A percentile compares a stretch with the other conserved stretches of the same genome.
Evolutionary conservation across 139 green algal genomes (phyloP).

Genomic region (Tetraselmis chui): DNA sequence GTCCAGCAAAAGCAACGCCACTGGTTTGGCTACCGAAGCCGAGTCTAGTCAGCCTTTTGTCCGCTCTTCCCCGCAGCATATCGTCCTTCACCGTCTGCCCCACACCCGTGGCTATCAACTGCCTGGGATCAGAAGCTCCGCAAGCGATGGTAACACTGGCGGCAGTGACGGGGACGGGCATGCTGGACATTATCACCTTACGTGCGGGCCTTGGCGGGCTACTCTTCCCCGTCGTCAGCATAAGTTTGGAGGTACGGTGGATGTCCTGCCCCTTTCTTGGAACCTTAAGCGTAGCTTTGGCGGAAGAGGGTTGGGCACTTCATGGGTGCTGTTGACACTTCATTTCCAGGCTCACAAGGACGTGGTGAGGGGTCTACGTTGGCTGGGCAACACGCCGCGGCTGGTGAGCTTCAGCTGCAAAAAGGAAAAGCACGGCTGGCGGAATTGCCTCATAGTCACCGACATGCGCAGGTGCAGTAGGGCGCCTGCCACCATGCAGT

Average conservation of each 20-base stretch:
- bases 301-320: too few relatives aligned
- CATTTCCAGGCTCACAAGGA: conserved; percentile 21
- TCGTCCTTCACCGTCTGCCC: conserved; percentile 40
- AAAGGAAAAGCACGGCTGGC: conserved; percentile 26
- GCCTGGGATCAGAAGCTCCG: not conserved
- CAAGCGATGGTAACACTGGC: conserved; percentile 36
- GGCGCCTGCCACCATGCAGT: not conserved
- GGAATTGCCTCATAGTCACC: conserved; percentile 57
- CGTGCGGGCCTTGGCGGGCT: not conserved
- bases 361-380: conserved; percentile 47
- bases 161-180: conserved; percentile 41
- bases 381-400: conserved; percentile 57
- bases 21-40: conserved; percentile 7
- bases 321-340: too few relatives aligned
- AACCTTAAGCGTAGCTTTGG: not conserved
- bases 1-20: too few relatives aligned
- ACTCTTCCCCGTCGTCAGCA: conserved; percentile 32
- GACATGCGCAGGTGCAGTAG: conserved; percentile 43
- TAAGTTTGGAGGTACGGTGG: conserved; percentile 20
- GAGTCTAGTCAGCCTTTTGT: conserved; percentile 37
- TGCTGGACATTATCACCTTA: conserved; percentile 45
- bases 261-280: conserved; percentile 14
- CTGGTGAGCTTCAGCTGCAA: conserved; percentile 56
- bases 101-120: conserved; percentile 18
- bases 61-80: conserved; percentile 42